These are phyloP conservation scores for Capniomyces stellatus DNA, from an alignment of 371 early-diverging fungal species.

Conservation along the genomic window DNA sequence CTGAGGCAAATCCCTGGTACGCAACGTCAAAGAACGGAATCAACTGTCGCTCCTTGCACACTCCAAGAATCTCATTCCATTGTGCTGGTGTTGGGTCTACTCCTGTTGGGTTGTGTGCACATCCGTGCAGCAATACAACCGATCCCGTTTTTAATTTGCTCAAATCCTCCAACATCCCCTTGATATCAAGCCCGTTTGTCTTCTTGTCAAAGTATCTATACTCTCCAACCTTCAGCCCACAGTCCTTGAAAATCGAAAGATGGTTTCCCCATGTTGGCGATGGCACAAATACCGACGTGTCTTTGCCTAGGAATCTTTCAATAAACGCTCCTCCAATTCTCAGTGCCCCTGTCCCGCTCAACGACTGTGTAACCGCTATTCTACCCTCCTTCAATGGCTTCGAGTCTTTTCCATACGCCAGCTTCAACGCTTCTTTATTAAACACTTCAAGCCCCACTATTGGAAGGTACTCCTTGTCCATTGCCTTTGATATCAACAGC, in stretches of 20 bases:
- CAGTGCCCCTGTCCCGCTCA: constrained; percentile 95
- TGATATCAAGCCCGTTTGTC: constrained; percentile 85
- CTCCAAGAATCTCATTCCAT: constrained; percentile 76
- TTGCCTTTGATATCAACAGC: constrained; percentile 34
- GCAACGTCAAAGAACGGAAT: constrained; percentile 96
- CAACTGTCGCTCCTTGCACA: constrained; percentile 65
- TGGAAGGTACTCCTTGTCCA: constrained; percentile 93
- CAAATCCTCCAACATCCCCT: constrained; percentile 78
- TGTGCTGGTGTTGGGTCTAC: constrained; percentile 88
- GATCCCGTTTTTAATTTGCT: constrained; percentile 71
- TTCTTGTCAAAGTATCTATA: constrained; percentile 90
- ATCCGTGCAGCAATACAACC: constrained; percentile 87
- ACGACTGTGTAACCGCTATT: constrained; percentile 79
- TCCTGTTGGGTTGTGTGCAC: constrained; percentile 98
- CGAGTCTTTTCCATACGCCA: constrained; percentile 75
- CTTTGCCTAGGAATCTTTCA: constrained; percentile 54
- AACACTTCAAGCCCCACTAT: constrained; percentile 82
- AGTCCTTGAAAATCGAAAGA: constrained; percentile 77
- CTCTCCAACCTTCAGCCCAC: constrained; percentile 65
- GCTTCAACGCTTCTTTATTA: constrained; percentile 58
- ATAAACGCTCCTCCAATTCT: constrained; percentile 89
- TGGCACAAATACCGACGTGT: constrained; percentile 82
- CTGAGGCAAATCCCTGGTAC: constrained; percentile 97
- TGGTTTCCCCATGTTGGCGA: constrained; percentile 98
- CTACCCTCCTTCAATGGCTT: constrained; percentile 47